These are phyloP conservation scores for Penicillium malachiteum DNA, from an alignment of 495 filamentous ascomycete species.

Conservation along the genomic window DNA sequence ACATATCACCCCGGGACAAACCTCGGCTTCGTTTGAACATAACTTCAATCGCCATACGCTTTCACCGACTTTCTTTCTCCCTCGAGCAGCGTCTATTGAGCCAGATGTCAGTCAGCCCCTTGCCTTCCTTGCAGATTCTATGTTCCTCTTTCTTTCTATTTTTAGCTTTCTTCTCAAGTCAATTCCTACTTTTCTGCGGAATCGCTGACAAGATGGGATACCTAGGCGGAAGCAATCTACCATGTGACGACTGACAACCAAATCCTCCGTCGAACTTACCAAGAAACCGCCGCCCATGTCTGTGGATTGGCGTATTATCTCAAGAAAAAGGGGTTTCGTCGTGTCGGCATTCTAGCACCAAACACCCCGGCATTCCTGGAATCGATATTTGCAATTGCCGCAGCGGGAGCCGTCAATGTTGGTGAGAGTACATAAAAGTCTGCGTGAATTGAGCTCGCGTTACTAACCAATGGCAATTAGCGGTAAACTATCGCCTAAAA, in stretches of 20 bases:
- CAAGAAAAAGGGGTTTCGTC: conserved; percentile 63
- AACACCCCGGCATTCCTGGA: conserved; percentile 97
- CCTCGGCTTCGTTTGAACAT: conserved; percentile 41
- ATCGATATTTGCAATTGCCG: conserved; percentile 82
- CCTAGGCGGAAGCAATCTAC: conserved; percentile 75
- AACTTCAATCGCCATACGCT: conserved; percentile 72
- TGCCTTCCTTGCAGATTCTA: background rate
- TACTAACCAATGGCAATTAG: conserved; percentile 20
- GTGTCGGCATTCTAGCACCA: conserved; percentile 77
- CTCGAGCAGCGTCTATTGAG: conserved; percentile 85
- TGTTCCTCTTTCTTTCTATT: background rate
- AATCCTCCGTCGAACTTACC: conserved; percentile 71
- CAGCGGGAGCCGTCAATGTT: conserved; percentile 78
- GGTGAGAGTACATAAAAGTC: conserved; percentile 32
- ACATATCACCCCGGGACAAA: conserved; percentile 53
- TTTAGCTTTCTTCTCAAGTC: background rate
- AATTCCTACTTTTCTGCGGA: background rate
- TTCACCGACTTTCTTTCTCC: conserved; percentile 86
- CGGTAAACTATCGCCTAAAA: conserved; percentile 89
- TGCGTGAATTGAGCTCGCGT: too few relatives aligned
- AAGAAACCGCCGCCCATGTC: conserved; percentile 79
- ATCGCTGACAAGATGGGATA: background rate
- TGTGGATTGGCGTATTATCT: conserved; percentile 85
- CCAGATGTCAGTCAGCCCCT: conserved; percentile 62
- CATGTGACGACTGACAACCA: conserved; percentile 80